A percentile compares a stretch with the other conserved stretches of the same genome.
These are phyloP conservation scores for Yamadazyma dendronema DNA, from an alignment of 1,139 yeast genomes.

Conservation along the genomic window DNA sequence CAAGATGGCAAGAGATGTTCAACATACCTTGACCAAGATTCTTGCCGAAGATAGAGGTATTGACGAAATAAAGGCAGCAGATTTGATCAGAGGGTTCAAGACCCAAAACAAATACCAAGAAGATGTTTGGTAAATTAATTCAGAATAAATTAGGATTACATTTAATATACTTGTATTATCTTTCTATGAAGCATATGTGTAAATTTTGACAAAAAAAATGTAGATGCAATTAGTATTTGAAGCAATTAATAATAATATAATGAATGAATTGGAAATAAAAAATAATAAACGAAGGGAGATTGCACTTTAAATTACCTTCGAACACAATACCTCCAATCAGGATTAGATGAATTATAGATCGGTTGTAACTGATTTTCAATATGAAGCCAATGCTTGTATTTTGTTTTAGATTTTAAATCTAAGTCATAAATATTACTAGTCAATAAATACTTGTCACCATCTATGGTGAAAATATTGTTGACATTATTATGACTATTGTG, in stretches of 20 bases:
- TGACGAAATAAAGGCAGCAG: conserved; percentile 67
- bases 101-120: conserved; percentile 91
- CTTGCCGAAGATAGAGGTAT: conserved; percentile 59
- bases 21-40: conserved; percentile 63
- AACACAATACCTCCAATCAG: conserved; percentile 37
- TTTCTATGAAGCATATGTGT: background rate
- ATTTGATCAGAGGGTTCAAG: conserved; percentile 75
- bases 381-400: conserved; percentile 43
- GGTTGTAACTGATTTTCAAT: conserved; percentile 34
- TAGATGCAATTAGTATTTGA: background rate
- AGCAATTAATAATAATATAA: background rate
- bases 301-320: conserved; percentile 7
- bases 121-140: conserved; percentile 77
- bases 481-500: conserved; percentile 38
- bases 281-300: too few species aligned
- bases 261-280: background rate
- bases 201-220: background rate
- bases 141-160: background rate
- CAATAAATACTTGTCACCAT: conserved; percentile 27
- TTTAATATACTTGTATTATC: background rate
- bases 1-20: conserved; percentile 97
- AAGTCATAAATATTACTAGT: conserved; percentile 44
- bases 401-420: conserved; percentile 41
- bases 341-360: conserved; percentile 36
- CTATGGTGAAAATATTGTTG: conserved; percentile 28